Conservation (phyloP, 441 rosid genomes). For the Iberis amara region DNA sequence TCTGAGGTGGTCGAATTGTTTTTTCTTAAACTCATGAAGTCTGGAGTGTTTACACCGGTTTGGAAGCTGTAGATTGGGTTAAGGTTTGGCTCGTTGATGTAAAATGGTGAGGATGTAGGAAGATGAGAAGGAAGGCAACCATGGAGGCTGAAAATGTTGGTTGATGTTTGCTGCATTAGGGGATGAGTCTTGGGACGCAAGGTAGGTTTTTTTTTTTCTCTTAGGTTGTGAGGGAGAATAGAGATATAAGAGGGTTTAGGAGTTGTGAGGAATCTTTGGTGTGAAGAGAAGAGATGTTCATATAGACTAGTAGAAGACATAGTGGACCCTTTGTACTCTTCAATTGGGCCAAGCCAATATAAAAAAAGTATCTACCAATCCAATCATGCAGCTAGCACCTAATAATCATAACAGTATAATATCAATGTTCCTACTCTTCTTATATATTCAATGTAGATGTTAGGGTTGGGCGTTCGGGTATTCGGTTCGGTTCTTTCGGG, state of each 20-base stretch:
- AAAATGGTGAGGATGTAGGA: constrained; percentile 30
- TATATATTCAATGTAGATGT: too few species aligned
- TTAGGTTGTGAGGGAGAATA: not conserved
- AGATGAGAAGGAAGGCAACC: constrained; percentile 30
- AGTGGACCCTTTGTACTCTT: constrained; percentile 23
- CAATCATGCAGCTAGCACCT: too few species aligned
- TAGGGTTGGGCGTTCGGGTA: too few species aligned
- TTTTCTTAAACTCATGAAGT: constrained; percentile 46
- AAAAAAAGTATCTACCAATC: constrained; percentile 18
- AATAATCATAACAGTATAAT: too few species aligned
- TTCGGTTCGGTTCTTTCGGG: too few species aligned
- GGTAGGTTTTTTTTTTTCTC: not conserved
- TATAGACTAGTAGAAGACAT: constrained; percentile 15
- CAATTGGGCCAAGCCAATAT: constrained; percentile 20
- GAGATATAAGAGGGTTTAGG: not conserved
- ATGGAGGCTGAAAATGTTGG: constrained; percentile 16
- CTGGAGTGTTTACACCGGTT: constrained; percentile 36
- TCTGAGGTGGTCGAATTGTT: constrained; percentile 76
- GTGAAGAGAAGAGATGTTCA: constrained; percentile 13
- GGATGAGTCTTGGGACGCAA: not conserved
- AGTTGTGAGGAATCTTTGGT: constrained; percentile 16
- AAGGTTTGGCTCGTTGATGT: constrained; percentile 20
- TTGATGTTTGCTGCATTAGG: constrained; percentile 9
- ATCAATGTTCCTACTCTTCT: too few species aligned
- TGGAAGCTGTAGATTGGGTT: constrained; percentile 35